These are phyloP conservation scores for Chytridium lagenaria DNA, from an alignment of 371 early-diverging fungal species.

Conservation along the genomic window DNA sequence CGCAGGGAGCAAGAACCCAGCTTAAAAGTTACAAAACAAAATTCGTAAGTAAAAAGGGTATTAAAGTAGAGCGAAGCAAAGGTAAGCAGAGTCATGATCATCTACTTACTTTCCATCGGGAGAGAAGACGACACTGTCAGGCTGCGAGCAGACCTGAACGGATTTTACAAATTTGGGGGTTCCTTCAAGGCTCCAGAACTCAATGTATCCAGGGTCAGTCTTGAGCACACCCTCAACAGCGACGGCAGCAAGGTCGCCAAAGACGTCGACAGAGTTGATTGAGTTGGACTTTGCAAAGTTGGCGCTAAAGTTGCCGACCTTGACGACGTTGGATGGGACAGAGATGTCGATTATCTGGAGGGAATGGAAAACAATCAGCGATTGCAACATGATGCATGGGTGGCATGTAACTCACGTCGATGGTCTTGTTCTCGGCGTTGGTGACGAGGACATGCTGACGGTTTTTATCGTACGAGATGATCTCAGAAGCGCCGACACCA, in stretches of 20 bases:
- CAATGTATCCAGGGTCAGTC: conserved; percentile 21
- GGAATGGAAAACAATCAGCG: no score
- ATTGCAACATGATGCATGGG: background rate
- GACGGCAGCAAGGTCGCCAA: conserved; percentile 4
- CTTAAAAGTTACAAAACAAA: background rate
- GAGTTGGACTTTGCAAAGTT: background rate
- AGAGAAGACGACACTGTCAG: conserved; percentile 15
- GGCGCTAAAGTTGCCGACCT: background rate
- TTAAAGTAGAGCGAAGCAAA: background rate
- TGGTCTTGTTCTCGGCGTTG: conserved; percentile 6
- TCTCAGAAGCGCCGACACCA: conserved; percentile 16
- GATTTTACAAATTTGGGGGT: background rate
- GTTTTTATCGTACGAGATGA: conserved; percentile 16
- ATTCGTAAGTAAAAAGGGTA: background rate
- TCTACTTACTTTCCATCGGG: conserved; percentile 14
- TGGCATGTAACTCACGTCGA: conserved; percentile 7
- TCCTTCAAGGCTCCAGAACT: conserved; percentile 10
- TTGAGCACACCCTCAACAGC: conserved; percentile 18
- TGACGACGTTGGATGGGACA: background rate
- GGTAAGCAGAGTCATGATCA: background rate
- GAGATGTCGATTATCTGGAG: conserved; percentile 15
- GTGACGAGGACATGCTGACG: conserved; percentile 16
- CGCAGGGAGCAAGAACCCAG: conserved; percentile 13
- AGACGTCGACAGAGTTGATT: conserved; percentile 18
- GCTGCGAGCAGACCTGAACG: conserved; percentile 15